These are phyloP conservation scores for Solanum aculeatissimum DNA, from an alignment of 305 asterid genomes.

Conservation along the genomic window DNA sequence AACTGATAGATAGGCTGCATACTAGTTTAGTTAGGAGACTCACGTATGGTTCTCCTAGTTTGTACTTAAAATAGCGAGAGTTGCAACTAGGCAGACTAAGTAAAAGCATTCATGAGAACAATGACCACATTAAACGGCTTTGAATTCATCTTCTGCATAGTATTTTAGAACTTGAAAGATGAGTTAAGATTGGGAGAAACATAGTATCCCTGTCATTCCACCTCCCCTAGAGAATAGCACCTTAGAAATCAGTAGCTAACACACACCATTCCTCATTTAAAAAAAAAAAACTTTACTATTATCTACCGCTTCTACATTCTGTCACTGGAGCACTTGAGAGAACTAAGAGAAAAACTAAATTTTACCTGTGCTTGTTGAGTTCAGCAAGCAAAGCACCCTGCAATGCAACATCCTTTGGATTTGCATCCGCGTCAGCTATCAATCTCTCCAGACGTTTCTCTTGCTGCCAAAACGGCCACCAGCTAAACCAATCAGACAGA, in stretches of 20 bases:
- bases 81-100: background rate
- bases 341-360: background rate
- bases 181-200: background rate
- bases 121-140: background rate
- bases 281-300: background rate
- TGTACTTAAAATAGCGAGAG: background rate
- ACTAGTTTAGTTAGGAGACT: background rate
- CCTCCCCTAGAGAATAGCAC: background rate
- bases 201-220: background rate
- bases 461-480: constrained; percentile 84
- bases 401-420: constrained; percentile 65
- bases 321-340: background rate
- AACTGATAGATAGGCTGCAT: background rate
- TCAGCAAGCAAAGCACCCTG: constrained; percentile 73
- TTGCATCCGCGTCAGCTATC: constrained; percentile 73
- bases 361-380: constrained; percentile 82
- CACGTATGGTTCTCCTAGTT: background rate
- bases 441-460: constrained; percentile 71
- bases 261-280: background rate
- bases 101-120: background rate
- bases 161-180: background rate
- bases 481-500: constrained; percentile 55
- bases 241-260: background rate
- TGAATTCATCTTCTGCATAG: background rate
- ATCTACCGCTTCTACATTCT: background rate